Conservation (phyloP, 345 rosid species). For the Psidium friedrichsthalianum region DNA sequence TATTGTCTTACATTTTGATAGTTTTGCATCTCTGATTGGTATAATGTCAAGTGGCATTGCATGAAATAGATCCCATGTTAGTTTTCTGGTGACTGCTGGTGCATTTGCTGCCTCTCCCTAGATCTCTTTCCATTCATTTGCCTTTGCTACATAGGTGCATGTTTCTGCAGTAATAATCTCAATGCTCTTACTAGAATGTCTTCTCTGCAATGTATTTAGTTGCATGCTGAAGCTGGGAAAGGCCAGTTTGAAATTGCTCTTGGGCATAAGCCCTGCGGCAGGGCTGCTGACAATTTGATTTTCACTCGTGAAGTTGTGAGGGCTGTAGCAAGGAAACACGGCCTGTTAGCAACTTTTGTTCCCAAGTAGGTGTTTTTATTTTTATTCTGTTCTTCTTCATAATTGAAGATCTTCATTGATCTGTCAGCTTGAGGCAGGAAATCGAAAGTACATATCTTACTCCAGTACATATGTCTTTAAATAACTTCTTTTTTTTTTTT, state of each 20-base stretch:
- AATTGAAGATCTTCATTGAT: background rate
- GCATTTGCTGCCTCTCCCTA: background rate
- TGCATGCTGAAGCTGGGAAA: slow-evolving; percentile 85
- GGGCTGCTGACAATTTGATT: slow-evolving; percentile 75
- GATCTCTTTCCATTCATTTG: background rate
- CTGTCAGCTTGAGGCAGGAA: background rate
- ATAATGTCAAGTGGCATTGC: background rate
- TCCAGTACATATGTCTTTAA: background rate
- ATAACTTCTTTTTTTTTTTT: too few relatives aligned
- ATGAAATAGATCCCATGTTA: background rate
- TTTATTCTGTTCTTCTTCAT: background rate
- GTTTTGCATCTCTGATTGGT: background rate
- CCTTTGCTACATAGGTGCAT: background rate
- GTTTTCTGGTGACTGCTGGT: background rate
- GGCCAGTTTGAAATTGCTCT: slow-evolving; percentile 86
- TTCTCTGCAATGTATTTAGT: slow-evolving; percentile 17
- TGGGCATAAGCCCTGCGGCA: slow-evolving; percentile 40
- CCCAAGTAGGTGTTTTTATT: slow-evolving; percentile 57
- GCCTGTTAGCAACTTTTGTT: slow-evolving; percentile 71
- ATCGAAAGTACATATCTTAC: background rate
- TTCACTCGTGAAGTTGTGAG: slow-evolving; percentile 72
- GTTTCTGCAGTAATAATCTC: background rate
- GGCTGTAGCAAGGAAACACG: slow-evolving; percentile 78
- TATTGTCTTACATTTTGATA: background rate
- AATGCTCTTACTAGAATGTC: slow-evolving; percentile 2